phyloP scores from a whole-genome alignment of 306 rosid species.

The Biancaea sappan region DNA sequence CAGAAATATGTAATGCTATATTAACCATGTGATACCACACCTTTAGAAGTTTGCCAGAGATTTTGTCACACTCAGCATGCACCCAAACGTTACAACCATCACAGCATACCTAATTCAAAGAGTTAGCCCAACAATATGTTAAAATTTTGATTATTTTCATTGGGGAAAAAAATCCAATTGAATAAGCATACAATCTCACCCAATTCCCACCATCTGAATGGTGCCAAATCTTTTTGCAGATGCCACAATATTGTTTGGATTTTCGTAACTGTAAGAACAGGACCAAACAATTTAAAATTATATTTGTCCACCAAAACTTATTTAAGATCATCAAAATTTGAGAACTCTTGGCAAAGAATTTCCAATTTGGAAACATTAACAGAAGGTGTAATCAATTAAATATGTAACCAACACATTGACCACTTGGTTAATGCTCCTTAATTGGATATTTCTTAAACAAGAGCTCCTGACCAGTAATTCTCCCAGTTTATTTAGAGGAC shows the following conservation, averaged over 20 bases:
- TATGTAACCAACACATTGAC: background rate
- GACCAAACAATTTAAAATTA: conserved; percentile 31
- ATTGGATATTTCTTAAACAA: background rate
- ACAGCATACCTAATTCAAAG: conserved; percentile 72
- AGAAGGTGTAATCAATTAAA: background rate
- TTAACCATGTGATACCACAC: conserved; percentile 40
- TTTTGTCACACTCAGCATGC: conserved; percentile 89
- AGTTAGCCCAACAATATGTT: conserved; percentile 34
- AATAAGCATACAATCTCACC: conserved; percentile 63
- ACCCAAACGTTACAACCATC: conserved; percentile 98
- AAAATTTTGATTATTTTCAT: conserved; percentile 31
- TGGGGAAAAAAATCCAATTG: conserved; percentile 17
- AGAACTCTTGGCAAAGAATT: background rate
- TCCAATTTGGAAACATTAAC: background rate
- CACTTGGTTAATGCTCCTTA: background rate
- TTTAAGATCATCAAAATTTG: background rate
- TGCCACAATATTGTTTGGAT: conserved; percentile 90
- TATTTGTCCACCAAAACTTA: background rate
- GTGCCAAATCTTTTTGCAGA: conserved; percentile 93
- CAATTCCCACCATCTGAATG: conserved; percentile 89
- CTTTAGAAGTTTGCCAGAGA: conserved; percentile 66
- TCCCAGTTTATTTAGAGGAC: conserved; percentile 4
- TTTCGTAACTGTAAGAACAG: conserved; percentile 62
- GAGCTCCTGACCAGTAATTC: background rate
- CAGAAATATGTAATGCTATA: background rate